Evolutionary conservation across 2,329 filamentous ascomycete species (phyloP).

Genomic region (Aphanoascus verrucosus): DNA sequence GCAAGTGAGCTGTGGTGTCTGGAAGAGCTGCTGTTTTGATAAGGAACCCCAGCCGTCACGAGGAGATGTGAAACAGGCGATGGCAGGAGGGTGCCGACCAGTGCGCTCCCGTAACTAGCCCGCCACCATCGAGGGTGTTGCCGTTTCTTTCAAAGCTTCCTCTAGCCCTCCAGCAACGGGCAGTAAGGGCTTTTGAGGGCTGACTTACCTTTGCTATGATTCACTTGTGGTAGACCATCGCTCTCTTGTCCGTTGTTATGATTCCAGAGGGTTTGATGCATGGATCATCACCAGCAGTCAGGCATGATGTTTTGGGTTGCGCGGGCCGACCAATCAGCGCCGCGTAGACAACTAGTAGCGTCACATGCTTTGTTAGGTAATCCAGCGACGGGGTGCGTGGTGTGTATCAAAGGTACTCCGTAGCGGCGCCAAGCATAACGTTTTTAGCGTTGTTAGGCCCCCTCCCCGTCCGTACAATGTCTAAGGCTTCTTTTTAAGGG

Average conservation of each 20-base stretch:
- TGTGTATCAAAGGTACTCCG: too few relatives aligned
- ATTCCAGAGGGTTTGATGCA: background rate
- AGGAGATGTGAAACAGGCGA: constrained; percentile 9
- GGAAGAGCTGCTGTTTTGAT: background rate
- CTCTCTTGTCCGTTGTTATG: background rate
- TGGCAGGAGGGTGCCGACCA: constrained; percentile 2
- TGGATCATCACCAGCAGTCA: background rate
- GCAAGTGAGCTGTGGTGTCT: background rate
- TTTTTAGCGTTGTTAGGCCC: too few relatives aligned
- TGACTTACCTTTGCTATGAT: constrained; percentile 7
- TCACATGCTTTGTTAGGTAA: too few relatives aligned
- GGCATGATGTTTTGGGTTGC: constrained; percentile 6
- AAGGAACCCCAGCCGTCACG: background rate
- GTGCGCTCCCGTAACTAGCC: background rate
- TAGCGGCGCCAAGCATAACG: too few relatives aligned
- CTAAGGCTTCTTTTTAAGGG: too few relatives aligned
- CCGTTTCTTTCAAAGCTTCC: background rate
- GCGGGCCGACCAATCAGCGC: background rate
- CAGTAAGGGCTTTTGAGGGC: background rate
- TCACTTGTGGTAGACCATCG: background rate
- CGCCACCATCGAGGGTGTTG: background rate
- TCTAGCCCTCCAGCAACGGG: background rate
- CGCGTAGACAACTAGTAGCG: too few relatives aligned
- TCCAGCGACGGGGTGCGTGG: constrained; percentile 2
- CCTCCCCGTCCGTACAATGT: too few relatives aligned